Conservation (phyloP, 2,329 filamentous ascomycete genomes). For the Pseudogymnoascus sp. region DNA sequence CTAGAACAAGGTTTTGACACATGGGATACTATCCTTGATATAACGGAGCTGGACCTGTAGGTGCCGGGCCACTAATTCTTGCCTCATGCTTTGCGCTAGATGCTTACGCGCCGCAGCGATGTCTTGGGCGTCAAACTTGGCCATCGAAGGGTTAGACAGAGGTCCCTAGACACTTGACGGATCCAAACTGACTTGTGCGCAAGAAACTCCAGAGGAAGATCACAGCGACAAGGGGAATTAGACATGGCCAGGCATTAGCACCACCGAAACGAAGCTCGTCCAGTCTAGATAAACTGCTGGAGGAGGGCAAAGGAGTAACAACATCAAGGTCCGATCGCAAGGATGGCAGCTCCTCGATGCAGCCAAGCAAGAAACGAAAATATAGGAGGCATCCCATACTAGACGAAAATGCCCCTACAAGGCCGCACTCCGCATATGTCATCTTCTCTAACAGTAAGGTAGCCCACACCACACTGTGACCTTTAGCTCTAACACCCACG, state of each 20-base stretch:
- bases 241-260: slow-evolving; percentile 29
- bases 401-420: slow-evolving; percentile 71
- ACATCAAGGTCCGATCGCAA: slow-evolving; percentile 35
- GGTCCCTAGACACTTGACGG: slow-evolving; percentile 7
- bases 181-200: slow-evolving; percentile 10
- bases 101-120: slow-evolving; percentile 43
- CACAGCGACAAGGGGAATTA: slow-evolving; percentile 60
- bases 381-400: slow-evolving; percentile 73
- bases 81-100: background rate
- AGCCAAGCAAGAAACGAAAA: slow-evolving; percentile 56
- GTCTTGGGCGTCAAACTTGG: slow-evolving; percentile 70
- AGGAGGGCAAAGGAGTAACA: slow-evolving; percentile 47
- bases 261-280: slow-evolving; percentile 28
- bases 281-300: slow-evolving; percentile 45
- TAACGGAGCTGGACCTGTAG: slow-evolving; percentile 59
- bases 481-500: slow-evolving; percentile 17
- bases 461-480: background rate
- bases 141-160: slow-evolving; percentile 61
- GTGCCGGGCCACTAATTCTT: background rate
- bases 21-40: slow-evolving; percentile 77
- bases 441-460: slow-evolving; percentile 76
- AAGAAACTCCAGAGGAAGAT: slow-evolving; percentile 78
- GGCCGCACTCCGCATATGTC: slow-evolving; percentile 75
- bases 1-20: slow-evolving; percentile 75
- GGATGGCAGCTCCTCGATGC: slow-evolving; percentile 34